Evolutionary conservation across 495 filamentous ascomycete species (phyloP).

Genomic region (Penicillium odoratum): DNA sequence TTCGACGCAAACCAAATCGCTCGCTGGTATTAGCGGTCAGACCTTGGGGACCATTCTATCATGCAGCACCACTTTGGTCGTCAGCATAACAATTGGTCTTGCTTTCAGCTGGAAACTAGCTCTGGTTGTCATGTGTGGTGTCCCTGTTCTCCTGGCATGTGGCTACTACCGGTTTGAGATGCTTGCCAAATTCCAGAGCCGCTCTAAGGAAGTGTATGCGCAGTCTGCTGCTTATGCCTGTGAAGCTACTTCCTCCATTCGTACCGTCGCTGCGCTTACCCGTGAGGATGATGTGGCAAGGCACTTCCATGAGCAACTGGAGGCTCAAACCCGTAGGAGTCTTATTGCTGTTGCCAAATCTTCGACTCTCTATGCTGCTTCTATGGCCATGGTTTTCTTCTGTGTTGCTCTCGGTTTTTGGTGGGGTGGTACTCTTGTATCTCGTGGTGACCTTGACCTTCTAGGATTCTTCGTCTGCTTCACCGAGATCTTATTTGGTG

Average conservation of each 20-base stretch:
- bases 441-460: constrained; percentile 64
- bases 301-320: constrained; percentile 69
- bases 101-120: constrained; percentile 89
- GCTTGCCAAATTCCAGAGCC: constrained; percentile 70
- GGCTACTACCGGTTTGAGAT: constrained; percentile 88
- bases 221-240: constrained; percentile 80
- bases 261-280: constrained; percentile 88
- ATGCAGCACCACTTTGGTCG: constrained; percentile 70
- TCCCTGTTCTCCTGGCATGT: constrained; percentile 75
- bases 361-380: constrained; percentile 72
- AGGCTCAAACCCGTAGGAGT: constrained; percentile 58
- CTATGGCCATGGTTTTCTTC: constrained; percentile 78
- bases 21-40: constrained; percentile 77
- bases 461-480: constrained; percentile 88
- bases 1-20: constrained; percentile 80
- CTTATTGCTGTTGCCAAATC: constrained; percentile 66
- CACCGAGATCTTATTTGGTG: constrained; percentile 74
- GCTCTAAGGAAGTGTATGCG: constrained; percentile 70
- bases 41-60: constrained; percentile 80
- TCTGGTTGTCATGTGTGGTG: constrained; percentile 74
- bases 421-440: constrained; percentile 83
- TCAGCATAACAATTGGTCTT: constrained; percentile 63
- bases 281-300: constrained; percentile 76
- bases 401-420: constrained; percentile 89
- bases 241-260: constrained; percentile 86